phyloP scores from a whole-genome alignment of 2,329 filamentous ascomycete genomes.

The Aaosphaeria arxii region DNA sequence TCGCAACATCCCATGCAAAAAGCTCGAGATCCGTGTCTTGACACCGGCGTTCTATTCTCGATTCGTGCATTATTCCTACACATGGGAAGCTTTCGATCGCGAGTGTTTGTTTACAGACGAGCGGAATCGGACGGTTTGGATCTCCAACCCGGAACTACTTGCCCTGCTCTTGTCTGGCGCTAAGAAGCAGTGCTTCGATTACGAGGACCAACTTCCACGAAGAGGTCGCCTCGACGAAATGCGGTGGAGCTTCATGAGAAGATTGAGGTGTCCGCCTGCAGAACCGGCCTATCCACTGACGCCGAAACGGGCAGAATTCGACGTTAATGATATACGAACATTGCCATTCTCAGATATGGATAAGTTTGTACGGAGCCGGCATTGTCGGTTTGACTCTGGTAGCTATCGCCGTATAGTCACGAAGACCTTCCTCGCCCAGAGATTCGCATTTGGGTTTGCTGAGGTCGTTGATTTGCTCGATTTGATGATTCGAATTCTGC shows the following conservation, averaged over 20 bases:
- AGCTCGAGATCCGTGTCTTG: constrained; percentile 57
- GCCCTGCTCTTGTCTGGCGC: constrained; percentile 16
- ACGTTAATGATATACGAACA: constrained; percentile 36
- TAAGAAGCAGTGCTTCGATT: constrained; percentile 33
- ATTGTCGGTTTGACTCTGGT: constrained; percentile 11
- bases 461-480: constrained; percentile 63
- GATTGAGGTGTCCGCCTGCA: constrained; percentile 40
- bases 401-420: constrained; percentile 38
- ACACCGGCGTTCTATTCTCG: constrained; percentile 67
- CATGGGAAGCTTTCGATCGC: constrained; percentile 59
- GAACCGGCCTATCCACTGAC: constrained; percentile 34
- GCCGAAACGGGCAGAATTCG: constrained; percentile 8
- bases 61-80: constrained; percentile 61
- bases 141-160: constrained; percentile 56
- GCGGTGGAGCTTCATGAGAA: constrained; percentile 37
- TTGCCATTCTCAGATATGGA: constrained; percentile 41
- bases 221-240: constrained; percentile 17
- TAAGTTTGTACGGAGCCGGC: constrained; percentile 25
- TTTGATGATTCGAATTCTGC: constrained; percentile 64
- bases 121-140: constrained; percentile 57
- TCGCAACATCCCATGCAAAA: constrained; percentile 17
- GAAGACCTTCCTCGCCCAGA: constrained; percentile 43
- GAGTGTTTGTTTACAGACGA: constrained; percentile 52
- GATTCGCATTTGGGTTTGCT: constrained; percentile 37
- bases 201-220: not conserved